Percentiles rank a stretch among this genome's conserved stretches.
phyloP scores from a whole-genome alignment of 306 rosid species.

The Arachis stenosperma region DNA sequence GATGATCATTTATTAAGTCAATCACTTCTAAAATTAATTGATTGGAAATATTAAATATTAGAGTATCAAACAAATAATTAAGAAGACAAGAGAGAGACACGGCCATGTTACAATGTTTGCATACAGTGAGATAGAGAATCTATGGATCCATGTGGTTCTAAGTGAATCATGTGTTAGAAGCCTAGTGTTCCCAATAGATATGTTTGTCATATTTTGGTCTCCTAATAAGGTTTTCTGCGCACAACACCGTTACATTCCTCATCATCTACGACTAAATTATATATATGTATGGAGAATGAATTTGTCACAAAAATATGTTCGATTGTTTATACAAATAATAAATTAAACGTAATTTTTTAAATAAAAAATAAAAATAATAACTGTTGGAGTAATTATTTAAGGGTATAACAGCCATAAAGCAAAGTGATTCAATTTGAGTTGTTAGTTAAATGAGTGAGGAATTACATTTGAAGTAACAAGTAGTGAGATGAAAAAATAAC shows the following conservation, averaged over 20 bases:
- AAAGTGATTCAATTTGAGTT: too few species aligned
- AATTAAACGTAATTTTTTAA: too few species aligned
- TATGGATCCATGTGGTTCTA: slow-evolving; percentile 31
- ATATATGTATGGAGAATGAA: too few species aligned
- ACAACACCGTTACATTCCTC: not conserved
- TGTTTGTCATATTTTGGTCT: slow-evolving; percentile 51
- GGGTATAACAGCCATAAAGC: too few species aligned
- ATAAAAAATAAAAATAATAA: too few species aligned
- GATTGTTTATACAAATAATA: too few species aligned
- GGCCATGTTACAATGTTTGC: slow-evolving; percentile 53
- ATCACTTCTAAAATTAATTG: not conserved
- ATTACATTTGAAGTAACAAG: too few species aligned
- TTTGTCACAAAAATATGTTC: too few species aligned
- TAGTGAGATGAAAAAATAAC: not conserved
- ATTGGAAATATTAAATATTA: not conserved
- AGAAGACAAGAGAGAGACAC: slow-evolving; percentile 34
- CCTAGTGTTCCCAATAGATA: slow-evolving; percentile 32
- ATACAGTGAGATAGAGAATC: slow-evolving; percentile 3
- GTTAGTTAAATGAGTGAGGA: too few species aligned
- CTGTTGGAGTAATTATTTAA: too few species aligned
- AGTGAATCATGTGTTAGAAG: slow-evolving; percentile 34
- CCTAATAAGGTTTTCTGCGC: not conserved
- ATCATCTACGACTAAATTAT: too few species aligned
- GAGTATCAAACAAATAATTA: not conserved
- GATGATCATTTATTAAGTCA: not conserved